Base-by-base conservation (phyloP, 1,139 yeast species). In the Yamadazyma diospyri region DNA sequence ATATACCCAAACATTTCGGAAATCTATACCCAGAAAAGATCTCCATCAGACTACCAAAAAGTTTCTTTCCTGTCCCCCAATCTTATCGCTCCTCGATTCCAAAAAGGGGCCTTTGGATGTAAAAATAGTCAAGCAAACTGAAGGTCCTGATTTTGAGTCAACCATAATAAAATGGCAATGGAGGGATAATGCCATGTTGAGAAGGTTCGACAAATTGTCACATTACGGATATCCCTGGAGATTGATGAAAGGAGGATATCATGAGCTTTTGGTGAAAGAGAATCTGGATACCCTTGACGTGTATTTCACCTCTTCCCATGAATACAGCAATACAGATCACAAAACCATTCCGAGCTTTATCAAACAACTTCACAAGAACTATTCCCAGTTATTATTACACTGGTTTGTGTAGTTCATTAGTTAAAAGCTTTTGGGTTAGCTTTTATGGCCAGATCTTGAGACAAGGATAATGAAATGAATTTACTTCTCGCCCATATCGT, bases 241-340 rank as follows among this genome's bases (percentile, higher is more conserved):
- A 24, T 24, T 24, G 13, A 24, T 24, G 27, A n/a, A 24, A 11
- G 27, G 27, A 10, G 27, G 27, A 24, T 24, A 24, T 13, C 27
- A 24, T 24, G 27, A 24, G 16, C 27, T 24, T 6, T 24, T 24
- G 15, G 27, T 24, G 10, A 11, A 24, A 24, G 16, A 24, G 8
- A 24, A 24, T 13, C 5, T 11, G 4, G 15, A 13, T 24, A 11
- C 10, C 14, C 5, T 24, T 11, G 27, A 24, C 16, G 27, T 24
- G 10, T 24, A 24, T 13, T 24, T 24, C 13, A 24, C 27, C 9
- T 24, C 27, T 13, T 24, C 27, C 6, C 27, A 24, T 24, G 27
- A 24, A 24, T 24, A 24, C 13, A 13, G 13, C 10, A 8, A 24
- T 24, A 24, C n/a, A 7, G 25, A 23, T n/a, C 10, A n/a, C 10